A percentile compares a stretch with the other conserved stretches of the same genome.
Conservation (phyloP, 345 rosid species). For the Linum usitatissimum region DNA sequence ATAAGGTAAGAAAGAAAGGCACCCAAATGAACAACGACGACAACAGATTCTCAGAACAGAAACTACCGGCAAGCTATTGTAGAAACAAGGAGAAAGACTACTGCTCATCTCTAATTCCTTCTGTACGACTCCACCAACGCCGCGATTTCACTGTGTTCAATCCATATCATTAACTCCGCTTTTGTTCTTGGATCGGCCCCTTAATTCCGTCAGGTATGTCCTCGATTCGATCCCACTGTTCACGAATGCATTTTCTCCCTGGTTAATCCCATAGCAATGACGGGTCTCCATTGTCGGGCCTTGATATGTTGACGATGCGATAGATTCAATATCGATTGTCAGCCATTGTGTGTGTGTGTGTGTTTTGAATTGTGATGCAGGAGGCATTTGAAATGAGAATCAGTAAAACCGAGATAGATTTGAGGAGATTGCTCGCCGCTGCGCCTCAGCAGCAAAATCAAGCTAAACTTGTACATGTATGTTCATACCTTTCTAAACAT, state of each 20-base stretch:
- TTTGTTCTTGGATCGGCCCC: background rate
- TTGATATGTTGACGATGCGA: background rate
- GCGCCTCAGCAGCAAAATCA: slow-evolving; percentile 71
- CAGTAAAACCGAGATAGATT: slow-evolving; percentile 67
- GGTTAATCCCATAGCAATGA: background rate
- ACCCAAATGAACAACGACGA: background rate
- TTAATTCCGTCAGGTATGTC: background rate
- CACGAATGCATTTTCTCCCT: background rate
- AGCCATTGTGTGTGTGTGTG: background rate
- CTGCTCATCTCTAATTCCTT: background rate
- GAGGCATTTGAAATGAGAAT: slow-evolving; percentile 37
- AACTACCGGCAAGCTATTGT: background rate
- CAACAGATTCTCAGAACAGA: background rate
- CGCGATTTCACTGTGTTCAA: background rate
- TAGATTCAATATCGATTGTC: background rate
- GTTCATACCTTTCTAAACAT: background rate
- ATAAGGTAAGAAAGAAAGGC: background rate
- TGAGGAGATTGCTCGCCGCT: slow-evolving; percentile 60
- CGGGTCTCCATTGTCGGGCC: background rate
- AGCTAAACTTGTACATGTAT: slow-evolving; percentile 67
- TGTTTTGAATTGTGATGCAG: background rate
- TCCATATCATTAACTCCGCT: too few relatives aligned
- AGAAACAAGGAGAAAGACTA: background rate
- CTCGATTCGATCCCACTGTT: background rate
- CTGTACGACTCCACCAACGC: background rate